These are phyloP conservation scores for Carex sylvatica DNA, from an alignment of 202 grass and related monocot species.

Conservation along the genomic window DNA sequence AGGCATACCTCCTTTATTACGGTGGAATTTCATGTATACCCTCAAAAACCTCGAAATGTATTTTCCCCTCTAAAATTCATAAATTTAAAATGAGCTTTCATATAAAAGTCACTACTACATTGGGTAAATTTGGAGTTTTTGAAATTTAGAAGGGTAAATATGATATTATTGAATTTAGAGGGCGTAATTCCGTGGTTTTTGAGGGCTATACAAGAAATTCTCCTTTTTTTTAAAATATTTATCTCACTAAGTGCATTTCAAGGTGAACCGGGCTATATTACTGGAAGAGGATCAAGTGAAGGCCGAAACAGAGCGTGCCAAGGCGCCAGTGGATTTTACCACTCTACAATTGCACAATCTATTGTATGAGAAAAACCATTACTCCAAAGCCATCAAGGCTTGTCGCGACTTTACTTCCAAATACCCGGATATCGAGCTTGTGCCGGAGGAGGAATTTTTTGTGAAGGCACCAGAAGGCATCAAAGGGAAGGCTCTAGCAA, in stretches of 20 bases:
- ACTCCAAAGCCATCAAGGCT: constrained; percentile 83
- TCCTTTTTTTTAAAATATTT: constrained; percentile 13
- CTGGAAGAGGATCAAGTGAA: constrained; percentile 86
- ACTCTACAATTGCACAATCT: constrained; percentile 89
- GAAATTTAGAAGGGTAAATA: too few relatives aligned
- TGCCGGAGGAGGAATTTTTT: constrained; percentile 81
- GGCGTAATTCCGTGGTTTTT: too few relatives aligned
- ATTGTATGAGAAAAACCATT: constrained; percentile 98
- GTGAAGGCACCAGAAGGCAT: constrained; percentile 51
- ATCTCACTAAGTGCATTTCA: background rate
- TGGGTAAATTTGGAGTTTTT: too few relatives aligned
- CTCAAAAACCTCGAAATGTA: too few relatives aligned
- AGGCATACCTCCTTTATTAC: too few relatives aligned
- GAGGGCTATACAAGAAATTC: too few relatives aligned
- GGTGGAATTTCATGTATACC: too few relatives aligned
- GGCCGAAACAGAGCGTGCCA: constrained; percentile 70
- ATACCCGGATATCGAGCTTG: constrained; percentile 84
- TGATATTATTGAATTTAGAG: too few relatives aligned
- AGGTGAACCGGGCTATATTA: constrained; percentile 89
- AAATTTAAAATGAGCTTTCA: too few relatives aligned
- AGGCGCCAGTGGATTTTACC: constrained; percentile 86
- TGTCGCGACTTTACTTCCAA: constrained; percentile 85
- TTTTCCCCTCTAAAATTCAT: too few relatives aligned
- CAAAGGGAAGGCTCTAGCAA: constrained; percentile 61
- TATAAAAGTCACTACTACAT: too few relatives aligned